Conservation (phyloP, 352 stramenopile genomes). For the Aphanomyces euteiches region DNA sequence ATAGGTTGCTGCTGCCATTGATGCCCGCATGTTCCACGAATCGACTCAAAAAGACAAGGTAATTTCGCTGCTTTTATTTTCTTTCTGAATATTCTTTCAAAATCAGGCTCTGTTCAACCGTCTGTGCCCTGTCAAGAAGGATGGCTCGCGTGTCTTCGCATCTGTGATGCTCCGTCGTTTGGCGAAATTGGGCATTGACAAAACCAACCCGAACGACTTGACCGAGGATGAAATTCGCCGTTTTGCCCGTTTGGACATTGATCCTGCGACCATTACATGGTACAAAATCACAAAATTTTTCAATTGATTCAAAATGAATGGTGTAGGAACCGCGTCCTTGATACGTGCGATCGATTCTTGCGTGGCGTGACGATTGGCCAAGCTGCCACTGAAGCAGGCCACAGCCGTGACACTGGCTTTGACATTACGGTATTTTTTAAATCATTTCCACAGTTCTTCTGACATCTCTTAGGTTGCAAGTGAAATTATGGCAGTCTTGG, state of each 20-base stretch:
- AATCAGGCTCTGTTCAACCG: conserved; percentile 68
- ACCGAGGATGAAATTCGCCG: conserved; percentile 53
- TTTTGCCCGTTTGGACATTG: conserved; percentile 95
- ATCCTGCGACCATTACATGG: conserved; percentile 87
- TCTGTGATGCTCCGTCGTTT: conserved; percentile 73
- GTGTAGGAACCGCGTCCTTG: conserved; percentile 93
- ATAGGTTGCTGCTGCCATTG: conserved; percentile 78
- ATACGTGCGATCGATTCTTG: conserved; percentile 97
- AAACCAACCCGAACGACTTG: conserved; percentile 89
- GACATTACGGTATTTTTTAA: conserved; percentile 46
- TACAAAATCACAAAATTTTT: neutral
- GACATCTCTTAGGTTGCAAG: conserved; percentile 93
- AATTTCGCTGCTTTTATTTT: neutral
- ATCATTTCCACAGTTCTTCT: neutral
- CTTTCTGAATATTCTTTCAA: neutral
- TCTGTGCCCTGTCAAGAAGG: conserved; percentile 80
- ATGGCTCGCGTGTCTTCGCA: conserved; percentile 58
- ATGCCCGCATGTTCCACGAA: conserved; percentile 98
- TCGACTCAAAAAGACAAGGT: conserved; percentile 62
- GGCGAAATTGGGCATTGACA: conserved; percentile 82
- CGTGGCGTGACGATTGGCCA: conserved; percentile 88
- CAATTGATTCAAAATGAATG: neutral
- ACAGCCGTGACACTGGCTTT: conserved; percentile 66
- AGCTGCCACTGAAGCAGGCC: conserved; percentile 88
- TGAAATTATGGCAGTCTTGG: conserved; percentile 98